Conservation (phyloP, 305 asterid genomes). For the Ilex paraguariensis region DNA sequence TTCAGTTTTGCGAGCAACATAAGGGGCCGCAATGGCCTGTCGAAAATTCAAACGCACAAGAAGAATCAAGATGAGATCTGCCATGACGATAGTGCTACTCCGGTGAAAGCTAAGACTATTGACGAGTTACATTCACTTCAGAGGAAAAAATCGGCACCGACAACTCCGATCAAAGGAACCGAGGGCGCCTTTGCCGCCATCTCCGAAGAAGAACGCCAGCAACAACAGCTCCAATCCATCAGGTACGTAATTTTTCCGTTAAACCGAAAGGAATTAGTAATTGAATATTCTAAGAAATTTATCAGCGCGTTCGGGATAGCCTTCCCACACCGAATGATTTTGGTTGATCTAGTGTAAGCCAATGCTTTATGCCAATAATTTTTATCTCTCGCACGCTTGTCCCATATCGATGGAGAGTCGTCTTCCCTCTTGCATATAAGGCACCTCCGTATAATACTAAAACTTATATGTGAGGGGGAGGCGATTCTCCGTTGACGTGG, state of each 20-base stretch:
- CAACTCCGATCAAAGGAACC: constrained; percentile 56
- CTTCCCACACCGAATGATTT: no score
- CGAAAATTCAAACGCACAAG: constrained; percentile 72
- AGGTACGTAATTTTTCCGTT: constrained; percentile 30
- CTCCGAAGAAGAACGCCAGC: constrained; percentile 64
- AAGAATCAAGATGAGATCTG: constrained; percentile 58
- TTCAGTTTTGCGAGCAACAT: constrained; percentile 49
- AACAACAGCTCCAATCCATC: constrained; percentile 85
- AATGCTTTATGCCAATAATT: no score
- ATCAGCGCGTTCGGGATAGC: no score
- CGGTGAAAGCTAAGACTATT: constrained; percentile 77
- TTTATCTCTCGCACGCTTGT: no score
- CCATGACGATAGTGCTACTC: constrained; percentile 69
- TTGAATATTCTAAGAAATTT: no score
- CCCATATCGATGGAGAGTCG: no score
- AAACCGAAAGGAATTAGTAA: no score
- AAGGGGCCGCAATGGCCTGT: constrained; percentile 41
- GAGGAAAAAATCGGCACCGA: constrained; percentile 80
- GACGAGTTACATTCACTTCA: constrained; percentile 89
- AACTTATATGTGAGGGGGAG: no score
- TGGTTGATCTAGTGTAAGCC: no score
- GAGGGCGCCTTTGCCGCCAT: constrained; percentile 36
- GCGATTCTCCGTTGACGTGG: no score
- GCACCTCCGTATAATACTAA: no score
- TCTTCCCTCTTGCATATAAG: no score